Evolutionary conservation across 164 flowering plant species (phyloP).

Genomic region (Magnolia officinalis): DNA sequence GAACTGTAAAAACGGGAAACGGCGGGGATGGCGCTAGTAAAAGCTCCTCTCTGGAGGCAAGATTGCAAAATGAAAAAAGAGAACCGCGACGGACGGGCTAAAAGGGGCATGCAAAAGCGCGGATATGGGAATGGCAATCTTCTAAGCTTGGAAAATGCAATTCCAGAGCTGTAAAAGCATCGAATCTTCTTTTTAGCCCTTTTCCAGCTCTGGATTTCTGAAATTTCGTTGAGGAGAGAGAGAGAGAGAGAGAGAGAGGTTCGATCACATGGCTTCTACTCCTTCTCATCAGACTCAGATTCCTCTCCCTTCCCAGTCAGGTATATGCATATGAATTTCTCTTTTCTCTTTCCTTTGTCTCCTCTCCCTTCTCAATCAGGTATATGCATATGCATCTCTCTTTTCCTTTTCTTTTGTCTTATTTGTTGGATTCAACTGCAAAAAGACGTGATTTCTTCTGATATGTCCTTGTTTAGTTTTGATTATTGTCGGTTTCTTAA

Average conservation of each 20-base stretch:
- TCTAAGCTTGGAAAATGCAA: not conserved
- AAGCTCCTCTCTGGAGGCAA: not conserved
- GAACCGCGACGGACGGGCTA: not conserved
- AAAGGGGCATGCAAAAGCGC: not conserved
- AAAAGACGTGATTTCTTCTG: not conserved
- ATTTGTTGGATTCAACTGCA: not conserved
- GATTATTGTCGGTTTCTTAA: not conserved
- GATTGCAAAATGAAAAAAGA: not conserved
- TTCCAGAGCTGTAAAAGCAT: not conserved
- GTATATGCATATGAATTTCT: slow-evolving; percentile 10
- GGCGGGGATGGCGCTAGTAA: not conserved
- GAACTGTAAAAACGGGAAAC: not conserved
- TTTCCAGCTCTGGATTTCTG: not conserved
- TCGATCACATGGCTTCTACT: slow-evolving; percentile 41
- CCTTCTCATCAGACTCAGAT: slow-evolving; percentile 31
- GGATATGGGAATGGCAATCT: not conserved
- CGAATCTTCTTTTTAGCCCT: not conserved
- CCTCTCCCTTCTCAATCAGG: not conserved
- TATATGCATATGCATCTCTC: not conserved
- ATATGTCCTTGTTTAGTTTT: not conserved
- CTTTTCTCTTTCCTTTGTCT: not conserved
- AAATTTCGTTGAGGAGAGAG: not conserved
- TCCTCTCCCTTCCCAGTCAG: slow-evolving; percentile 42
- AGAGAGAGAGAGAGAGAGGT: slow-evolving; percentile 12
- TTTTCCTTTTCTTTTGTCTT: not conserved